phyloP scores from a whole-genome alignment of 2,329 filamentous ascomycete species.

The Pyrenophora teres region DNA sequence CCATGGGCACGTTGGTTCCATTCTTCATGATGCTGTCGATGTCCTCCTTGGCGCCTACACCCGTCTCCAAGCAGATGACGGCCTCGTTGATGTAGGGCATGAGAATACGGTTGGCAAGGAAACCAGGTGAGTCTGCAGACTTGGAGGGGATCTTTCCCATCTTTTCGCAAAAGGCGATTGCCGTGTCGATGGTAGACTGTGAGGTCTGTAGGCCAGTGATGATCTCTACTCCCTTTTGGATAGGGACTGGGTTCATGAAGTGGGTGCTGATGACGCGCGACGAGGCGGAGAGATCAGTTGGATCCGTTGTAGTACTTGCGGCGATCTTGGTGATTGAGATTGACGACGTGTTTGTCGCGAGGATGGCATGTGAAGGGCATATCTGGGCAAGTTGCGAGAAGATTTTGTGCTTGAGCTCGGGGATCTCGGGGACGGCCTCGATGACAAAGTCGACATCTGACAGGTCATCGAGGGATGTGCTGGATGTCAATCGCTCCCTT shows the following conservation, averaged over 20 bases:
- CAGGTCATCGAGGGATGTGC: slow-evolving; percentile 76
- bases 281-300: slow-evolving; percentile 77
- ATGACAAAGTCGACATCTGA: slow-evolving; percentile 93
- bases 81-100: slow-evolving; percentile 99
- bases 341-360: slow-evolving; percentile 98
- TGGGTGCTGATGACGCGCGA: slow-evolving; percentile 93
- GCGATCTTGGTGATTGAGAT: slow-evolving; percentile 98
- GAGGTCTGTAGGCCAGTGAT: slow-evolving; percentile 94
- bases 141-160: slow-evolving; percentile 93
- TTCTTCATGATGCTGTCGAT: slow-evolving; percentile 99
- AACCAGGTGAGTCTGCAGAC: slow-evolving; percentile 88
- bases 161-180: slow-evolving; percentile 81
- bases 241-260: slow-evolving; percentile 98
- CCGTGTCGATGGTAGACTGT: slow-evolving; percentile 76
- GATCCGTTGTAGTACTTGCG: slow-evolving; percentile 77
- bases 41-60: slow-evolving; percentile 83
- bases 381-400: slow-evolving; percentile 82
- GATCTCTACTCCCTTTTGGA: slow-evolving; percentile 98
- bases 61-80: slow-evolving; percentile 92
- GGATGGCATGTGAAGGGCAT: slow-evolving; percentile 81
- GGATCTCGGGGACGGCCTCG: slow-evolving; percentile 94
- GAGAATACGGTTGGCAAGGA: slow-evolving; percentile 92
- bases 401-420: slow-evolving; percentile 82
- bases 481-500: slow-evolving; percentile 69
- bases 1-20: slow-evolving; percentile 98